Percentiles rank a stretch among this genome's conserved stretches.
These are phyloP conservation scores for Penicillium sp. DNA, from an alignment of 2,329 filamentous ascomycete genomes.

Conservation along the genomic window DNA sequence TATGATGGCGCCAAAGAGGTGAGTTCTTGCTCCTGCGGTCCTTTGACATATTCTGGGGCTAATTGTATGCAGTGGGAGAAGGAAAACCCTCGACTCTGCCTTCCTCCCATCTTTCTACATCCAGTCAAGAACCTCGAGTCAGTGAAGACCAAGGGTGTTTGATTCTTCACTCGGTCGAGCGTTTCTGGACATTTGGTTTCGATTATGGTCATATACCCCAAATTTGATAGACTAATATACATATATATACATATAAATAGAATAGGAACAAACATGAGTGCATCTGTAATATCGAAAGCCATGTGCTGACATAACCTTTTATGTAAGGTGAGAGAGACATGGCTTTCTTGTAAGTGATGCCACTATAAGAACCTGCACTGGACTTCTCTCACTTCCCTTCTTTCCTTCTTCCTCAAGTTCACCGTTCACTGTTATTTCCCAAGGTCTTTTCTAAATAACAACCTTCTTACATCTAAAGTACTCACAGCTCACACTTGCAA, in stretches of 20 bases:
- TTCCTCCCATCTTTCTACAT: slow-evolving; percentile 14
- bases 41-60: background rate
- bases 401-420: background rate
- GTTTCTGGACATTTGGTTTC: background rate
- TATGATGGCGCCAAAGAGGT: slow-evolving; percentile 8
- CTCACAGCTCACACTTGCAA: background rate
- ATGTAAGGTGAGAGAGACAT: background rate
- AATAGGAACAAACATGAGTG: too few species aligned
- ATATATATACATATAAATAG: background rate
- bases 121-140: slow-evolving; percentile 9
- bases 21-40: background rate
- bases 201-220: background rate
- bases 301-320: too few species aligned
- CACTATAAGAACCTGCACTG: background rate
- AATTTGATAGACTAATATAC: background rate
- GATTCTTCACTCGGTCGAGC: background rate
- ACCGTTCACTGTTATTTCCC: background rate
- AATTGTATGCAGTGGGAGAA: slow-evolving; percentile 9
- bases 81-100: slow-evolving; percentile 3
- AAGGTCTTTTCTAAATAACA: background rate
- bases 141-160: background rate
- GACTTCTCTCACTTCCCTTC: too few species aligned
- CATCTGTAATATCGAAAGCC: too few species aligned
- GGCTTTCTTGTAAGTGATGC: background rate
- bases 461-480: background rate